phyloP scores from a whole-genome alignment of 2,329 filamentous ascomycete species.

The Nemania sp. region DNA sequence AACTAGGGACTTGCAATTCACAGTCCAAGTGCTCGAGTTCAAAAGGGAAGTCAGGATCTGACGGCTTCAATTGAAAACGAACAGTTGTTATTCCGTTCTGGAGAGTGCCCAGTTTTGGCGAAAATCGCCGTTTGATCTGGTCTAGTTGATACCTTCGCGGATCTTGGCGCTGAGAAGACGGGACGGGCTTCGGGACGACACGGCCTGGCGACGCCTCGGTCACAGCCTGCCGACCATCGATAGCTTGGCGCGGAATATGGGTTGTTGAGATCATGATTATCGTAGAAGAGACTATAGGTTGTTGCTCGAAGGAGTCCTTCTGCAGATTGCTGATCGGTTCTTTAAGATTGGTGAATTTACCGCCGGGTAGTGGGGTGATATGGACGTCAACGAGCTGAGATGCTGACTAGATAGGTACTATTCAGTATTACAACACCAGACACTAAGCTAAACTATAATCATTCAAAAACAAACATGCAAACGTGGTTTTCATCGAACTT shows the following conservation, averaged over 20 bases:
- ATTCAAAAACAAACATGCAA: not conserved
- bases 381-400: not conserved
- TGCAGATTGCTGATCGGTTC: slow-evolving; percentile 17
- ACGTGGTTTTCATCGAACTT: not conserved
- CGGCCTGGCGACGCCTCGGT: slow-evolving; percentile 58
- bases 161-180: slow-evolving; percentile 72
- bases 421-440: not conserved
- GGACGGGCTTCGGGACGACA: slow-evolving; percentile 73
- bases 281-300: not conserved
- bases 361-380: not conserved
- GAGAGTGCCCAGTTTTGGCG: slow-evolving; percentile 58
- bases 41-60: slow-evolving; percentile 87
- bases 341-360: not conserved
- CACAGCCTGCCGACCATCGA: slow-evolving; percentile 61
- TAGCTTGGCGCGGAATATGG: slow-evolving; percentile 45
- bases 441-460: not conserved
- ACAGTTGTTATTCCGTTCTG: slow-evolving; percentile 66
- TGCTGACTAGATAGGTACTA: not conserved
- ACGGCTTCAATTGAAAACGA: slow-evolving; percentile 74
- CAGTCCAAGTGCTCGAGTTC: slow-evolving; percentile 78
- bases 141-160: slow-evolving; percentile 80
- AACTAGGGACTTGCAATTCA: slow-evolving; percentile 71
- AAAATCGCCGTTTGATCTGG: slow-evolving; percentile 77
- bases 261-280: slow-evolving; percentile 56
- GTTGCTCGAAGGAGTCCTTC: slow-evolving; percentile 9